Evolutionary conservation across 2,329 filamentous ascomycete species (phyloP), one percentile per base, ranked within the genome.

Genomic region (Berkeleyomyces rouxiae): DNA sequence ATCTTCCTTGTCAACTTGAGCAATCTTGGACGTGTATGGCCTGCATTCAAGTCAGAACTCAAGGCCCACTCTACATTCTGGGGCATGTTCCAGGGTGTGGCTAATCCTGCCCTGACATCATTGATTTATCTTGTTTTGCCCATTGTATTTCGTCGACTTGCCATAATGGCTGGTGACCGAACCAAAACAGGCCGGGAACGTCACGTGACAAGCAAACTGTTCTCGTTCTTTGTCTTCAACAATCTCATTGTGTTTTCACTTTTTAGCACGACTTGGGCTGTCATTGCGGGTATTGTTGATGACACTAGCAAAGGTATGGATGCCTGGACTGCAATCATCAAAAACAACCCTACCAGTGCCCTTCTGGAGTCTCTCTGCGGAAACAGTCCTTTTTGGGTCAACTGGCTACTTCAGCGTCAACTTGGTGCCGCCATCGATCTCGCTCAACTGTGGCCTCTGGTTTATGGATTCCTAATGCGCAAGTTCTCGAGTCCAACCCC

Each of bases 171-270:
- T 3, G 93, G 93, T 66, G 92, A 97, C 70, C 81, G 87, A 67
- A 95, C 90, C 58, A 99, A 97, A 75, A 95, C 89, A 0, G 88
- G 89, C 36, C 84, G 93, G 62, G 93, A 99, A 72, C 82, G 90
- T 39, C 92, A 97, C 72, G 93, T 99, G 61, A 80, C 93, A 64
- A 85, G 83, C 66, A 95, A 95, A 73, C 80, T 99, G 2, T 99
- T 95, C 74, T 82, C 88, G 16, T 99, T 99, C 76, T 99, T 99
- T 73, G 82, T 96, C 61, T 90, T 99, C 78, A 99, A 99, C 80
- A 97, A 97, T 70, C 74, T 99, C 62, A 77, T 99, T 67, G 85
- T 97, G 64, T 97, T 97, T 73, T 96, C 91, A 9, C 77, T 96
- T 11, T 97, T 97, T 73, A 89, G 88, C 53, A 84, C 88, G 1